These are phyloP conservation scores for Phlebopus sp. DNA, from an alignment of 1,284 basidiomycete species.

Conservation along the genomic window DNA sequence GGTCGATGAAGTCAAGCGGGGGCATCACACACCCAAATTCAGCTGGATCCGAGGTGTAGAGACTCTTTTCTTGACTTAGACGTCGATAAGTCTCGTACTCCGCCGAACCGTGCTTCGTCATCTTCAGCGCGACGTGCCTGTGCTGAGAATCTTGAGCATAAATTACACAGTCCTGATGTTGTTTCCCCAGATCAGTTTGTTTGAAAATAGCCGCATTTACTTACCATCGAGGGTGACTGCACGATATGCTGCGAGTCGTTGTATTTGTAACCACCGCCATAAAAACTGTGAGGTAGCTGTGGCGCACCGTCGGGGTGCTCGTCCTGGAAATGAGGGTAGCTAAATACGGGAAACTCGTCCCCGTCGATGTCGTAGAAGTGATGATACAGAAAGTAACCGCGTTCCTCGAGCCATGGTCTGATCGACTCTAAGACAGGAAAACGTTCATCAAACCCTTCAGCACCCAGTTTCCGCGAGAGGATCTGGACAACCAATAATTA, in stretches of 20 bases:
- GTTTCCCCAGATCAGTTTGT: too few species aligned
- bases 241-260: background rate
- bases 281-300: background rate
- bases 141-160: conserved; percentile 3
- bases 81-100: conserved; percentile 1
- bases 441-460: too few species aligned
- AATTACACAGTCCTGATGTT: background rate
- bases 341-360: background rate
- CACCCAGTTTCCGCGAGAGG: too few species aligned
- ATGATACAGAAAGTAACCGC: conserved; percentile 2
- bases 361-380: background rate
- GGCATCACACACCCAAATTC: too few species aligned
- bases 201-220: too few species aligned
- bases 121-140: conserved; percentile 5
- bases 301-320: background rate
- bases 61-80: conserved; percentile 2
- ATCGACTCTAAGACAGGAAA: background rate
- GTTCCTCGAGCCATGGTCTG: conserved; percentile 4
- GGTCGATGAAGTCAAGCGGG: too few species aligned
- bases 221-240: background rate
- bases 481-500: too few species aligned
- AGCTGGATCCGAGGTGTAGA: too few species aligned
- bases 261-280: background rate
- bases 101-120: conserved; percentile 1
- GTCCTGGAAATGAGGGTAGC: background rate